Evolutionary conservation across 768 basidiomycete species (phyloP).

Genomic region (Crucibulum laeve): DNA sequence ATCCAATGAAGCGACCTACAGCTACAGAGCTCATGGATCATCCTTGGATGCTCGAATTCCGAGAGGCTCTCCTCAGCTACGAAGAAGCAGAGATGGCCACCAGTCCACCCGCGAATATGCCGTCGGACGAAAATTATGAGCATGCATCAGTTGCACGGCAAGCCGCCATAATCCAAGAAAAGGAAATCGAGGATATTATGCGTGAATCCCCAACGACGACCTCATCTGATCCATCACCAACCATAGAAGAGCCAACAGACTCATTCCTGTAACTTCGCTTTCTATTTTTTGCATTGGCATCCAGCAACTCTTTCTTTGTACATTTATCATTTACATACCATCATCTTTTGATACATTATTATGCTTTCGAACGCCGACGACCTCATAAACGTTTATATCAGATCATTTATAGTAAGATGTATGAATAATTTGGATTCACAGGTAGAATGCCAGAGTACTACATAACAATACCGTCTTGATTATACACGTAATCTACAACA

Average conservation of each 20-base stretch:
- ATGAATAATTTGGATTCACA: too few relatives aligned
- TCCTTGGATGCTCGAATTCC: conserved; percentile 85
- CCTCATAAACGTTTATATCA: too few relatives aligned
- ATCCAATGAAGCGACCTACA: conserved; percentile 77
- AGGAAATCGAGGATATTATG: conserved; percentile 54
- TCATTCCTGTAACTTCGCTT: not conserved
- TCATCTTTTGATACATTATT: too few relatives aligned
- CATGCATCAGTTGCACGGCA: conserved; percentile 49
- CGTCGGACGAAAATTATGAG: conserved; percentile 46
- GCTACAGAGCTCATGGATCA: conserved; percentile 84
- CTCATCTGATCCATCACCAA: conserved; percentile 24
- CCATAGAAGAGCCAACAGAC: not conserved
- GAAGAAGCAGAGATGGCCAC: conserved; percentile 59
- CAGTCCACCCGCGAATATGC: conserved; percentile 39
- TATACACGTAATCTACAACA: not conserved
- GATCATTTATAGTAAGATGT: too few relatives aligned
- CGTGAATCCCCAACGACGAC: conserved; percentile 48
- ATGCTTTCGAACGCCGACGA: too few relatives aligned
- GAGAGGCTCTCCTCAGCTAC: conserved; percentile 63
- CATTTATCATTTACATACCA: too few relatives aligned
- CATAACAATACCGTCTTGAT: too few relatives aligned
- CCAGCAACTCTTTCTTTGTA: too few relatives aligned
- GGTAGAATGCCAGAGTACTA: too few relatives aligned
- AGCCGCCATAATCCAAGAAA: conserved; percentile 52
- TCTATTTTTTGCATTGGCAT: too few relatives aligned